Conservation (phyloP, 495 filamentous ascomycete species). For the Tuber brumale region DNA sequence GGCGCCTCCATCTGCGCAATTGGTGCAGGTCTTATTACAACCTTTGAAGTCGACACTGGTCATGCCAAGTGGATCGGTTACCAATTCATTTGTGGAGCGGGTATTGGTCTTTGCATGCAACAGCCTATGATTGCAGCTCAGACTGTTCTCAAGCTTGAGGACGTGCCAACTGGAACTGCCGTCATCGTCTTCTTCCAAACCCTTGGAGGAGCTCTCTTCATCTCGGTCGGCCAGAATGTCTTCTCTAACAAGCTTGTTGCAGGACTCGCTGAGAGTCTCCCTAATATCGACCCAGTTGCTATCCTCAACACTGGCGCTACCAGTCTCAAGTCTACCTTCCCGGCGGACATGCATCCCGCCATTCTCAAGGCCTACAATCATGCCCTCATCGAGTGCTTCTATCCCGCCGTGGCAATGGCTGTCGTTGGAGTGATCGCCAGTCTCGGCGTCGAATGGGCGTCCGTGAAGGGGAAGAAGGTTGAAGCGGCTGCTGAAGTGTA, state of each 20-base stretch:
- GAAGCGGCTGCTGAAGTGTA: slow-evolving; percentile 45
- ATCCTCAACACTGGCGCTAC: slow-evolving; percentile 64
- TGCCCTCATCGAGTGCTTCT: slow-evolving; percentile 61
- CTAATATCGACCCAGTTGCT: slow-evolving; percentile 47
- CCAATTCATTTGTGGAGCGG: slow-evolving; percentile 63
- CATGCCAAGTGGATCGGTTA: slow-evolving; percentile 64
- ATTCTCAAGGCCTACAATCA: slow-evolving; percentile 66
- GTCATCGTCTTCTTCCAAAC: slow-evolving; percentile 65
- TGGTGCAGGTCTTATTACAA: slow-evolving; percentile 65
- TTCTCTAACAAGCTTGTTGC: slow-evolving; percentile 64
- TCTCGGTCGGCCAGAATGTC: slow-evolving; percentile 69
- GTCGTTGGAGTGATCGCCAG: slow-evolving; percentile 57
- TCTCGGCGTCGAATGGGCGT: slow-evolving; percentile 65
- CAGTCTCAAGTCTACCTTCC: slow-evolving; percentile 51
- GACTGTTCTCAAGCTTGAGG: slow-evolving; percentile 55
- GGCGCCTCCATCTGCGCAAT: slow-evolving; percentile 56
- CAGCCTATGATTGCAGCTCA: slow-evolving; percentile 65
- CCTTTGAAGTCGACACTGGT: slow-evolving; percentile 52
- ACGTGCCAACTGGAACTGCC: slow-evolving; percentile 62
- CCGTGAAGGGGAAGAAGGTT: slow-evolving; percentile 77
- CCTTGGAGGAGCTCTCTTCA: slow-evolving; percentile 65
- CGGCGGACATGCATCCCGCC: slow-evolving; percentile 46
- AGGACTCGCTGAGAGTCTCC: slow-evolving; percentile 51
- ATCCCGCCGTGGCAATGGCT: slow-evolving; percentile 60
- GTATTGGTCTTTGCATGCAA: slow-evolving; percentile 61